Conservation (phyloP, 225 moss, liverwort and hornwort species). For the Lunularia cruciata region DNA sequence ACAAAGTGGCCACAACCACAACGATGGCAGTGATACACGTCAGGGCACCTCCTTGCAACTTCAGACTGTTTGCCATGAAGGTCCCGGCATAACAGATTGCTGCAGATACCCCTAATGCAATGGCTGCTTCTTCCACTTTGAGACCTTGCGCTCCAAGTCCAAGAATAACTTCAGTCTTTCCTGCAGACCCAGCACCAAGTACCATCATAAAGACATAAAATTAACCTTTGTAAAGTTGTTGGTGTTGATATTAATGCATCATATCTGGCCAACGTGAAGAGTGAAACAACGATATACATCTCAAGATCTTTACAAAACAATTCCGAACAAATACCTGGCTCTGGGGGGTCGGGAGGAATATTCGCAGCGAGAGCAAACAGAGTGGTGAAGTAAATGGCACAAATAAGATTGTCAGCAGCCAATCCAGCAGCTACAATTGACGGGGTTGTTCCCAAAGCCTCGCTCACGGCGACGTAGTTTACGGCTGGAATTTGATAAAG, state of each 20-base stretch:
- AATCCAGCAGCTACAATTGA: conserved; percentile 92
- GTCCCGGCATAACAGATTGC: conserved; percentile 73
- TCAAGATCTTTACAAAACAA: background rate
- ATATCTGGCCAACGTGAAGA: too few species aligned
- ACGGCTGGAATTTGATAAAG: conserved; percentile 60
- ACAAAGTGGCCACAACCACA: conserved; percentile 71
- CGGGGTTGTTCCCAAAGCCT: conserved; percentile 85
- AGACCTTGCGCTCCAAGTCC: conserved; percentile 39
- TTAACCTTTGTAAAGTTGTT: too few species aligned
- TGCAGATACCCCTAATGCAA: conserved; percentile 79
- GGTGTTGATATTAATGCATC: too few species aligned
- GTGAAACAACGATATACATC: too few species aligned
- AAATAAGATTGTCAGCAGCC: conserved; percentile 95
- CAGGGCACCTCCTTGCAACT: conserved; percentile 82
- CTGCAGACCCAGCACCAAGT: background rate
- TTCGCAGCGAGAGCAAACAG: conserved; percentile 84
- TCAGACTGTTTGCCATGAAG: conserved; percentile 55
- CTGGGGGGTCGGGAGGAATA: conserved; percentile 67
- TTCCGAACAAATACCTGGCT: conserved; percentile 38
- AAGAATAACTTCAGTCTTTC: background rate
- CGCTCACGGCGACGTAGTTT: conserved; percentile 99
- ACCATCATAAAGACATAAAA: too few species aligned
- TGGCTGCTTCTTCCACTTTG: conserved; percentile 65
- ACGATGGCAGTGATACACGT: conserved; percentile 88
- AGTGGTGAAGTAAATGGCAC: conserved; percentile 93